Evolutionary conservation across 1,284 basidiomycete genomes (phyloP).

Genomic region (Stereum hirsutum): DNA sequence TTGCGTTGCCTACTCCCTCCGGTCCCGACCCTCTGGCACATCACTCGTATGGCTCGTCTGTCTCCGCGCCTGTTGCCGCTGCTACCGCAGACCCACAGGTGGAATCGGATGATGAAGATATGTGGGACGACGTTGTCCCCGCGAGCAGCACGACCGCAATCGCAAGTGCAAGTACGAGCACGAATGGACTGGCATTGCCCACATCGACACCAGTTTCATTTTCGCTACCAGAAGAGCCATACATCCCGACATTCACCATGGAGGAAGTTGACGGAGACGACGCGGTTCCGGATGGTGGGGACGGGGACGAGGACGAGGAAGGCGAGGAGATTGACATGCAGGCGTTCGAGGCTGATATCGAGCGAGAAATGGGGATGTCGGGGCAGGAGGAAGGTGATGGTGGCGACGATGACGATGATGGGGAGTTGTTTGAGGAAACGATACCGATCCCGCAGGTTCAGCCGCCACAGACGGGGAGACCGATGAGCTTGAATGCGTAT

Average conservation of each 20-base stretch:
- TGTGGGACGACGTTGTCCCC: slow-evolving; percentile 31
- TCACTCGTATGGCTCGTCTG: slow-evolving; percentile 7
- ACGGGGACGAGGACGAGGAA: slow-evolving; percentile 28
- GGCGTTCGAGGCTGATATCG: slow-evolving; percentile 35
- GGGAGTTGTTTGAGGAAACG: slow-evolving; percentile 17
- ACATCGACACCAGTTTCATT: no score
- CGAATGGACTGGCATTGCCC: no score
- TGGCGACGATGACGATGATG: slow-evolving; percentile 16
- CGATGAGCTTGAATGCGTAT: slow-evolving; percentile 46
- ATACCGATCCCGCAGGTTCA: slow-evolving; percentile 32
- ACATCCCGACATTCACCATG: neutral
- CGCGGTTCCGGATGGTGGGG: slow-evolving; percentile 7
- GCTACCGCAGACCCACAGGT: slow-evolving; percentile 15
- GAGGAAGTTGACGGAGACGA: slow-evolving; percentile 5
- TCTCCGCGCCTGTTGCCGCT: slow-evolving; percentile 10
- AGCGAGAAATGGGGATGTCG: slow-evolving; percentile 29
- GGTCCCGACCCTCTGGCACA: slow-evolving; percentile 11
- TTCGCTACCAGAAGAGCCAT: no score
- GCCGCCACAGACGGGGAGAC: slow-evolving; percentile 22
- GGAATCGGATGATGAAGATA: slow-evolving; percentile 35
- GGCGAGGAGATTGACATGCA: slow-evolving; percentile 18
- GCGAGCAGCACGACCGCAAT: neutral
- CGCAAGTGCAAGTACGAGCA: slow-evolving; percentile 22
- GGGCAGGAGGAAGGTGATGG: slow-evolving; percentile 18
- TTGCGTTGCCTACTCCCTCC: slow-evolving; percentile 18